A percentile compares a stretch with the other conserved stretches of the same genome.
phyloP scores from a whole-genome alignment of 495 filamentous ascomycete species.

The Aspergillus cavernicola region DNA sequence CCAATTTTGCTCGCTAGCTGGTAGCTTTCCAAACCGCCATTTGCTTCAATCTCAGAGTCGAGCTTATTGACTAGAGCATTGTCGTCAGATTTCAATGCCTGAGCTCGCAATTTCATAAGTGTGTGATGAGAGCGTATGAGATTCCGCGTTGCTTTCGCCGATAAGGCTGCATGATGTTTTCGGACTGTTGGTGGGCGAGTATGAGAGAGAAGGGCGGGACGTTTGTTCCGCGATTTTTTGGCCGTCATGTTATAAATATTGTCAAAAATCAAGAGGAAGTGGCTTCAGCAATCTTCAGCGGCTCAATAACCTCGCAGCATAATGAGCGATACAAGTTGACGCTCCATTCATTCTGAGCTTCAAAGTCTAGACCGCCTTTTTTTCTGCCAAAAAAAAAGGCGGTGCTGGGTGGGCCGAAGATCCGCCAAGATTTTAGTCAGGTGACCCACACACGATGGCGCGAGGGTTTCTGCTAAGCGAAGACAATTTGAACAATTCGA shows the following conservation, averaged over 20 bases:
- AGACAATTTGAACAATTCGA: constrained; percentile 42
- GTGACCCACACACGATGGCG: constrained; percentile 46
- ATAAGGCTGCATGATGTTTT: constrained; percentile 56
- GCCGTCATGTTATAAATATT: constrained; percentile 30
- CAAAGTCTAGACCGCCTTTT: constrained; percentile 1
- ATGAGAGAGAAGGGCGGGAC: constrained; percentile 55
- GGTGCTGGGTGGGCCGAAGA: background rate
- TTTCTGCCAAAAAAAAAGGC: background rate
- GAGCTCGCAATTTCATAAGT: constrained; percentile 70
- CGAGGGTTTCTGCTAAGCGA: constrained; percentile 48
- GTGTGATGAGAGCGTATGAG: constrained; percentile 83
- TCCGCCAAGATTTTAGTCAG: constrained; percentile 28
- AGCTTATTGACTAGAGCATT: constrained; percentile 49
- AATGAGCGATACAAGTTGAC: too few species aligned
- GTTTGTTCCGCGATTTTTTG: constrained; percentile 34
- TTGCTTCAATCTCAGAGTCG: constrained; percentile 54
- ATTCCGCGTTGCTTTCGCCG: constrained; percentile 72
- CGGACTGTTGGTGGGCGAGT: constrained; percentile 61
- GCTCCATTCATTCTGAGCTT: too few species aligned
- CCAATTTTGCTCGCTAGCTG: constrained; percentile 87
- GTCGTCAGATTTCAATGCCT: constrained; percentile 65
- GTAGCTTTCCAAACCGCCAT: constrained; percentile 80
- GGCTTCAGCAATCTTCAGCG: constrained; percentile 5
- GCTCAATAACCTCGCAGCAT: too few species aligned
- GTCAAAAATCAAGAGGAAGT: too few species aligned